Base-by-base conservation (phyloP, 2,329 filamentous ascomycete genomes). In the Didymella pinodella region DNA sequence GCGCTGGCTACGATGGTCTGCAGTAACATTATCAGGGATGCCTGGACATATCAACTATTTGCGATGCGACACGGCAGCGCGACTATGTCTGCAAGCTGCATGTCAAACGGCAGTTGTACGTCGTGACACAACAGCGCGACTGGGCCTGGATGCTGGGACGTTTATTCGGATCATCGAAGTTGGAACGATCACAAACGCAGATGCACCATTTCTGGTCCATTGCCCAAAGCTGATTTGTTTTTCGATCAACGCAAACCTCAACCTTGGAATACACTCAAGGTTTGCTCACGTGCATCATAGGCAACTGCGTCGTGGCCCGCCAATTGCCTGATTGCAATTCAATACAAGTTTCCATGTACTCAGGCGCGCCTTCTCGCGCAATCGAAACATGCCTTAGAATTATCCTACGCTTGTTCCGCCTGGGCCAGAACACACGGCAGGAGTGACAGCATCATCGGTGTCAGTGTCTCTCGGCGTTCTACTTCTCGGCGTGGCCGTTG, bases 41-140 rank as follows among this genome's bases (percentile, higher is more conserved):
- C 50, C 50, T 51, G 50, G 50, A 51, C 50, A 50, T 50, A 36
- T 40, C 2, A 16, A 28, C 10, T 31, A 34, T 50, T 59, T 47
- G 40, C 26, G 28, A 59, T 54, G 56, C 50, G 50, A 54, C 50
- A 59, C 57, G 48, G 40, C 56, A 54, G 40, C 46, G 43, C 51
- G 46, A 51, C 51, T 51, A 55, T 25, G 22, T 44, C 46, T 48
- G 47, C 52, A 55, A 48, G 43, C 47, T 52, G 44, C 52, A 60
- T 55, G 57, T 55, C 57, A 60, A 52, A 60, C 43, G 46, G 57
- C 48, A 60, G 57, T 43, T 40, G 57, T 60, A 52, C 48, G 16
- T 44, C 52, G 57, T 55, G 44, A 48, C 57, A 60, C 57, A 50
- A 46, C 50, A 54, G 38, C 50, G 50, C 8, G 34, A 45, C 45